Evolutionary conservation across 305 asterid species (phyloP).

Genomic region (Striga hermonthica): DNA sequence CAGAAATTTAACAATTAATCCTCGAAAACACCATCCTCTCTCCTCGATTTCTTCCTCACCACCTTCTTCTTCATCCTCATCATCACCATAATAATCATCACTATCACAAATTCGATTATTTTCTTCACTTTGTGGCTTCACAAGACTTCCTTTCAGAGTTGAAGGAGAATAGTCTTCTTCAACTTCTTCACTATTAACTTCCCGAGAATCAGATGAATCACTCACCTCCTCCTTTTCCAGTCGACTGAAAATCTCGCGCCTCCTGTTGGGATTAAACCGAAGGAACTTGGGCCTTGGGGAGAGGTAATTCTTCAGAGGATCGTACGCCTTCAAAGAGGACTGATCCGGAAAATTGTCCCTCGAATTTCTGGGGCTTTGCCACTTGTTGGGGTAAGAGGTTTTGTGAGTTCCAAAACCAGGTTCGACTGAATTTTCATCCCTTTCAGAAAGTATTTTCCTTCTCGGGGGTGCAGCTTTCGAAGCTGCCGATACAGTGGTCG

Average conservation of each 20-base stretch:
- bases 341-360: slow-evolving; percentile 23
- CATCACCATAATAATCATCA: slow-evolving; percentile 7
- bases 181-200: slow-evolving; percentile 33
- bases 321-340: slow-evolving; percentile 46
- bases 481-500: slow-evolving; percentile 58
- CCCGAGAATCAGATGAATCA: slow-evolving; percentile 14
- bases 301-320: slow-evolving; percentile 52
- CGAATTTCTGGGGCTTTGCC: slow-evolving; percentile 18
- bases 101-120: slow-evolving; percentile 14
- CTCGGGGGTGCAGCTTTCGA: slow-evolving; percentile 49
- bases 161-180: slow-evolving; percentile 29
- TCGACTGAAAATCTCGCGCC: slow-evolving; percentile 36
- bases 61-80: slow-evolving; percentile 33
- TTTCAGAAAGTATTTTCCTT: slow-evolving; percentile 55
- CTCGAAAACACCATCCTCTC: slow-evolving; percentile 44
- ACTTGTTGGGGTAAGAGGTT: background rate
- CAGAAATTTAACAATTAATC: slow-evolving; percentile 39
- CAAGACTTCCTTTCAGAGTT: slow-evolving; percentile 24
- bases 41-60: slow-evolving; percentile 38
- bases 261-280: slow-evolving; percentile 63
- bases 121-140: slow-evolving; percentile 17
- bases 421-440: slow-evolving; percentile 34
- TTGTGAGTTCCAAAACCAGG: slow-evolving; percentile 28
- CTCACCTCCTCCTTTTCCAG: slow-evolving; percentile 31
- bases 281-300: slow-evolving; percentile 74